Base-by-base conservation (phyloP, 2,329 filamentous ascomycete species). In the Penicillium occitanis region DNA sequence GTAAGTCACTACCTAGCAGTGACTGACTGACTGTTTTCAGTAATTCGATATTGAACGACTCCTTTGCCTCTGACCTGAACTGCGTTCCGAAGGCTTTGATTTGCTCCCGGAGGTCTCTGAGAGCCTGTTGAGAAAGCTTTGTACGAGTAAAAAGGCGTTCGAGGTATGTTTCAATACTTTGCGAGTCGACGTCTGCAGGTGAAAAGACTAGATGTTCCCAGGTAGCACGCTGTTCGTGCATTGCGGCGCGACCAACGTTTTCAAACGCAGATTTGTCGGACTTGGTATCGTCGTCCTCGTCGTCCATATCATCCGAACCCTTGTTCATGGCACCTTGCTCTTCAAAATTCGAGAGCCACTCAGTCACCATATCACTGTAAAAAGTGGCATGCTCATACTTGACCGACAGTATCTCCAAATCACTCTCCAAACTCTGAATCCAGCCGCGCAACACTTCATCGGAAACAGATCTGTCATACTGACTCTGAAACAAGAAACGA, bases 191-290 rank as follows among this genome's bases (percentile, higher is more conserved):
- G 17, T 83, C 71, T 33, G 78, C 78, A 4, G 80, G 73, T 3
- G 77, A 77, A 71, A 89, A 88, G n/a, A 86, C 85, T 63, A 83
- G 76, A 0, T 77, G 72, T 71, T 89, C 87, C 85, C 86, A 88
- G 13, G 76, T 78, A 1, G 79, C 77, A 22, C 85, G 80, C 68
- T 85, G 81, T 64, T 84, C 78, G 64, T 84, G 82, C 78, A 85
- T 85, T 69, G 86, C 84, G 46, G 82, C 79, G 17, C 83, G 78
- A 1, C 84, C 85, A 13, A 86, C 77, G 5, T 77, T 71, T 58
- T 86, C 82, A 65, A 84, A 84, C 2, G 73, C 73, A 17, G 66
- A 61, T 22, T 40, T 50, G 13, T 35, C 10, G 5, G 37, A 33
- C 72, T 70, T 2, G 73, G 19, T 35, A 22, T 74, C n/a, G 69